Percentiles rank a stretch among this genome's conserved stretches.
These are phyloP conservation scores for Dictyostelium firmibasis DNA, from an alignment of 78 protist genomes.

Conservation along the genomic window DNA sequence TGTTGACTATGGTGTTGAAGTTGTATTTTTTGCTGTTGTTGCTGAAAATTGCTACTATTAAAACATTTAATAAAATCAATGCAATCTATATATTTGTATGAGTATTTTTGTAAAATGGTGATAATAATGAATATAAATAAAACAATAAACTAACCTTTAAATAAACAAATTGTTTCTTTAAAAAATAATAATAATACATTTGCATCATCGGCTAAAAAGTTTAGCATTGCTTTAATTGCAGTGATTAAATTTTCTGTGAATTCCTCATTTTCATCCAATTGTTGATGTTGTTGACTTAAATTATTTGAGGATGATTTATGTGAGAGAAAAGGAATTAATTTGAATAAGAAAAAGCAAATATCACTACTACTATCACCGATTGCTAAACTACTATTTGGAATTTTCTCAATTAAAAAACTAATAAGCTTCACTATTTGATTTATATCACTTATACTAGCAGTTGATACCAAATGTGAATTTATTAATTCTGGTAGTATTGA, in stretches of 20 bases:
- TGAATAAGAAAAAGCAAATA: constrained; percentile 47
- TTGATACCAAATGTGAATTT: constrained; percentile 19
- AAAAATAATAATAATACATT: background rate
- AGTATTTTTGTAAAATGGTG: background rate
- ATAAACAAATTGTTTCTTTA: constrained; percentile 23
- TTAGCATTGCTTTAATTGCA: background rate
- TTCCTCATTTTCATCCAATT: background rate
- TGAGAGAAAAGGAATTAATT: constrained; percentile 54
- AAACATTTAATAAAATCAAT: background rate
- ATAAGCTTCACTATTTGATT: constrained; percentile 23
- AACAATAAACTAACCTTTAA: constrained; percentile 17
- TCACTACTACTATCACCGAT: constrained; percentile 10
- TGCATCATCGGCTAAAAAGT: background rate
- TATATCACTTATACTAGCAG: constrained; percentile 13
- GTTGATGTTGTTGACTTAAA: background rate
- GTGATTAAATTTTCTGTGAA: constrained; percentile 5
- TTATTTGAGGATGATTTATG: background rate
- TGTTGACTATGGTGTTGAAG: background rate
- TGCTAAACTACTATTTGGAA: constrained; percentile 27
- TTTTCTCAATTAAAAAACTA: background rate
- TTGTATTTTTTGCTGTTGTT: background rate
- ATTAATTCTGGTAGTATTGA: constrained; percentile 44
- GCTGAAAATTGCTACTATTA: background rate
- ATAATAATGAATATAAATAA: background rate
- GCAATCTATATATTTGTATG: background rate